These are phyloP conservation scores for Cochlearia excelsa DNA, from an alignment of 345 rosid genomes.

Conservation along the genomic window DNA sequence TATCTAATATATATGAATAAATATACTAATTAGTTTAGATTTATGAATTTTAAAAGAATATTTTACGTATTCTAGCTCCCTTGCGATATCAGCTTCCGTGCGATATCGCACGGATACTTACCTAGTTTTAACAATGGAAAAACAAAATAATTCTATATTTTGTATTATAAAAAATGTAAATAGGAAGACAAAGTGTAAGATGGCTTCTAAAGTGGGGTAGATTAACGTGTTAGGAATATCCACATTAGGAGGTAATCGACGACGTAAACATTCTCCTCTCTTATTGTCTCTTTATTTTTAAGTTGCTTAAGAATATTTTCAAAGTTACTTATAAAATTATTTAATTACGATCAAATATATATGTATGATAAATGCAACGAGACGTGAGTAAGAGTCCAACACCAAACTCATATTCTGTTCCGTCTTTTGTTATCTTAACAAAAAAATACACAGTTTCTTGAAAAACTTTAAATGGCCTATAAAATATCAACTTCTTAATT, in stretches of 20 bases:
- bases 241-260: conserved; percentile 30
- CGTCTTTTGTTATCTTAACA: conserved; percentile 27
- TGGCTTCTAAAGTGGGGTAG: conserved; percentile 23
- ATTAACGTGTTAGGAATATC: conserved; percentile 30
- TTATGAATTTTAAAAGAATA: too few relatives aligned
- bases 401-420: conserved; percentile 33
- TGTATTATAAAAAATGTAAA: conserved; percentile 3
- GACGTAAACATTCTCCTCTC: conserved; percentile 32
- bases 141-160: background rate
- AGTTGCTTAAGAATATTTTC: conserved; percentile 35
- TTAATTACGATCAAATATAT: background rate
- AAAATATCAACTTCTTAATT: background rate
- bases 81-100: too few relatives aligned
- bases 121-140: background rate
- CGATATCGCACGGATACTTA: too few relatives aligned
- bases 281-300: background rate
- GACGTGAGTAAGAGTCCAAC: conserved; percentile 34
- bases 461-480: background rate
- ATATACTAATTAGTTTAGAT: too few relatives aligned
- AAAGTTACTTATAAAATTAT: conserved; percentile 8
- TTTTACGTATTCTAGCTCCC: too few relatives aligned
- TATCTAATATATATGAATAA: too few relatives aligned
- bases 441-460: background rate
- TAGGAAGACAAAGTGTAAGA: conserved; percentile 18
- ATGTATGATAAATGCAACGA: conserved; percentile 23